A percentile compares a stretch with the other conserved stretches of the same genome.
phyloP scores from a whole-genome alignment of 768 basidiomycete species.

The Tylopilus sp. region DNA sequence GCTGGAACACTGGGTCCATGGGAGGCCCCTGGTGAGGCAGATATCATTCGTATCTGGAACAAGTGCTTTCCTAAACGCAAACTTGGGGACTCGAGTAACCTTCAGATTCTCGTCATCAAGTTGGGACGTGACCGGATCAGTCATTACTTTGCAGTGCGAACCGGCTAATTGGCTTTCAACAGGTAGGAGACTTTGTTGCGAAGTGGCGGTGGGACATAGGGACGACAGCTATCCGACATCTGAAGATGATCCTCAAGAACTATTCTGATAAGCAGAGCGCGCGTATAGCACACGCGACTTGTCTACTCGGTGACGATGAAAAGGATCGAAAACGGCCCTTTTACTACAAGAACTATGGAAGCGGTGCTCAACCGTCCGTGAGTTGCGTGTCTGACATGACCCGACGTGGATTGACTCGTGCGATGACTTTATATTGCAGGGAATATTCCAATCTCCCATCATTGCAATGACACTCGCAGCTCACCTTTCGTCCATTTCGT shows the following conservation, averaged over 20 bases:
- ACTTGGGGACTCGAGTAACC: neutral
- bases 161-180: neutral
- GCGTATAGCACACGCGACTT: neutral
- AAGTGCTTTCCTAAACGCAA: neutral
- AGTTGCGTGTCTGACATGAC: neutral
- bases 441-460: slow-evolving; percentile 1
- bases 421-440: neutral
- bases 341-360: neutral
- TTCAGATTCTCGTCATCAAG: neutral
- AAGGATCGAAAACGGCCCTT: slow-evolving; percentile 3
- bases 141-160: neutral
- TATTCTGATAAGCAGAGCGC: neutral
- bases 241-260: neutral
- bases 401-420: neutral
- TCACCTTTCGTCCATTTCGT: neutral
- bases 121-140: neutral
- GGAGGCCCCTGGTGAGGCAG: neutral
- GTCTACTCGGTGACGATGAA: neutral
- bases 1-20: neutral
- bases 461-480: neutral
- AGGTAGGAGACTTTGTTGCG: neutral
- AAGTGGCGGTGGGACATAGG: neutral
- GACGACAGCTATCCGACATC: neutral
- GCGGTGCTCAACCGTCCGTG: neutral
- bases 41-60: neutral